Percentiles rank a stretch among this genome's conserved stretches.
These are phyloP conservation scores for Phaeosphaeria sp. DNA, from an alignment of 2,329 filamentous ascomycete genomes.

Conservation along the genomic window DNA sequence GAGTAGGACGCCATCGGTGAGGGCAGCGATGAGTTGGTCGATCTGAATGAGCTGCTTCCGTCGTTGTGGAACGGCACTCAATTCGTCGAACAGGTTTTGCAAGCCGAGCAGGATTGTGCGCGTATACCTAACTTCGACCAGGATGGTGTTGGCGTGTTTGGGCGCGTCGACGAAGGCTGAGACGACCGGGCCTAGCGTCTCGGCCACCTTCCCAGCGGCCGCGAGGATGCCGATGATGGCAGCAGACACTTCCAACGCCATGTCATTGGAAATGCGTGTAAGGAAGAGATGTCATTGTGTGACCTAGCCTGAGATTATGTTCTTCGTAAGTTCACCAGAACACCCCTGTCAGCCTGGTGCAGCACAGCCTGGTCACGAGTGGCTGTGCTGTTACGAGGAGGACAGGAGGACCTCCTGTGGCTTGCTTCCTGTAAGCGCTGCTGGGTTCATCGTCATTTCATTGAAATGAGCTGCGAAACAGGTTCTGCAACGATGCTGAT, in stretches of 20 bases:
- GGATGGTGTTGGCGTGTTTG: conserved; percentile 6
- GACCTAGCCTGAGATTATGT: background rate
- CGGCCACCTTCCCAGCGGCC: conserved; percentile 12
- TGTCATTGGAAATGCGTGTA: background rate
- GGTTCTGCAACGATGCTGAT: background rate
- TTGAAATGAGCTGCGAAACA: background rate
- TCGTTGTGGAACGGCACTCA: background rate
- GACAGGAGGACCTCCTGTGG: background rate
- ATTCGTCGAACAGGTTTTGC: background rate
- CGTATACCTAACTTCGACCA: conserved; percentile 9
- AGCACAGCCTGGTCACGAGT: background rate
- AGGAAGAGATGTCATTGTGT: background rate
- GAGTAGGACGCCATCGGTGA: conserved; percentile 17
- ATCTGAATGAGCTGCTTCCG: conserved; percentile 13
- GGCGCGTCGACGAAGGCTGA: conserved; percentile 6
- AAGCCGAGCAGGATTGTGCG: conserved; percentile 8
- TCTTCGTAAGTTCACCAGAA: background rate
- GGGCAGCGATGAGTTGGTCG: conserved; percentile 8
- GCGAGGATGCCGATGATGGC: conserved; percentile 16
- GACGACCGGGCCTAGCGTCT: conserved; percentile 12
- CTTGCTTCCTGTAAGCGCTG: background rate
- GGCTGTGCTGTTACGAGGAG: background rate
- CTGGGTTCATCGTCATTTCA: background rate
- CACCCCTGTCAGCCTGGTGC: background rate
- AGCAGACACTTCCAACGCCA: conserved; percentile 10